A percentile compares a stretch with the other conserved stretches of the same genome.
phyloP scores from a whole-genome alignment of 495 filamentous ascomycete genomes.

The Neurospora sp. region DNA sequence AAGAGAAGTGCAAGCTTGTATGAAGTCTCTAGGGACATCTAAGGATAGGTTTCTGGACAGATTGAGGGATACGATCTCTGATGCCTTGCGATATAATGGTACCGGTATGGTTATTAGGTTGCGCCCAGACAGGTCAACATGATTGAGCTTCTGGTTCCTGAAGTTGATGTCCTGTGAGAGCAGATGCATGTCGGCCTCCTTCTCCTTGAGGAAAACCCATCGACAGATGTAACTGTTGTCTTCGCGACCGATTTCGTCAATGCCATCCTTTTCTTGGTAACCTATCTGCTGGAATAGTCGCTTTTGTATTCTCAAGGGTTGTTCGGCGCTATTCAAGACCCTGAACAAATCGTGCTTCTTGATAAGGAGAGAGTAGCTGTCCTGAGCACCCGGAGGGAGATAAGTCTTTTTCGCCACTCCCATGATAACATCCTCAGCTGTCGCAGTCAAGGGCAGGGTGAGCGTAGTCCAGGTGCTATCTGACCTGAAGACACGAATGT shows the following conservation, averaged over 20 bases:
- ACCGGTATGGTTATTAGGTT: constrained; percentile 95
- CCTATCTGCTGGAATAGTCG: constrained; percentile 83
- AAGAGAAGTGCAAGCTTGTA: constrained; percentile 80
- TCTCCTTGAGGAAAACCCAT: constrained; percentile 84
- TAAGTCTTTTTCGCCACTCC: constrained; percentile 86
- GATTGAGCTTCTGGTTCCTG: constrained; percentile 78
- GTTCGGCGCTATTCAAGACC: constrained; percentile 65
- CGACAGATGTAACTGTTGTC: constrained; percentile 95
- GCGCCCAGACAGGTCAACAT: constrained; percentile 83
- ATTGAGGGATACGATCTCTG: constrained; percentile 91
- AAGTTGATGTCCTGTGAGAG: constrained; percentile 61
- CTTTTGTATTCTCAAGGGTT: constrained; percentile 88
- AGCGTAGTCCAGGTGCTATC: constrained; percentile 92
- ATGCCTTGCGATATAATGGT: constrained; percentile 77
- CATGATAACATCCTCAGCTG: constrained; percentile 70
- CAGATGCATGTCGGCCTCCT: constrained; percentile 64
- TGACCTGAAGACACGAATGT: constrained; percentile 88
- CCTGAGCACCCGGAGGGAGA: constrained; percentile 65
- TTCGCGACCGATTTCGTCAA: constrained; percentile 94
- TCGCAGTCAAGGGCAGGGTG: constrained; percentile 67
- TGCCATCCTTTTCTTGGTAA: constrained; percentile 73
- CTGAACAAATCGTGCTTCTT: constrained; percentile 84
- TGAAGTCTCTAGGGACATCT: constrained; percentile 92
- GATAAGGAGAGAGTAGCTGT: constrained; percentile 92
- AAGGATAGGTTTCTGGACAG: constrained; percentile 84